Conservation (phyloP, 495 filamentous ascomycete genomes). For the Hapsidospora chrysogenum region DNA sequence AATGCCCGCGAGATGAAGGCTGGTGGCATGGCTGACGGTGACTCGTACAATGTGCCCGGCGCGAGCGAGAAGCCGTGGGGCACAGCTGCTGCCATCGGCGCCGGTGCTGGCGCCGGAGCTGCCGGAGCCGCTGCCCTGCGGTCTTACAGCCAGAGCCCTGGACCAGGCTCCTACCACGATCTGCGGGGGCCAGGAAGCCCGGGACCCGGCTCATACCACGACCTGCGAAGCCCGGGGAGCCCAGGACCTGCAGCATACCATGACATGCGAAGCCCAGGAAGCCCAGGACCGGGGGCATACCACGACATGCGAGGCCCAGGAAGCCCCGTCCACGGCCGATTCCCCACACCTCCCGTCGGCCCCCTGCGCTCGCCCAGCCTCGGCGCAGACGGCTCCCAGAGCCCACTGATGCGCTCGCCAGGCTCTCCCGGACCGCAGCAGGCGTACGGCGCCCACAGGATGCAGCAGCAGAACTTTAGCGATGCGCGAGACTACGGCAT, state of each 20-base stretch:
- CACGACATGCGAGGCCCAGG: background rate
- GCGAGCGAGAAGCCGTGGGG: background rate
- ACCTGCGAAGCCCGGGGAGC: too few relatives aligned
- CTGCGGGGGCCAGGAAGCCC: too few relatives aligned
- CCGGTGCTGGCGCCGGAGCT: background rate
- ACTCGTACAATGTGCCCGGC: conserved; percentile 1
- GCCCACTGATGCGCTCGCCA: background rate
- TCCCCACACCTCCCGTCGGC: background rate
- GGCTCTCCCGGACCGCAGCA: conserved; percentile 1
- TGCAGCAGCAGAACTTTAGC: background rate
- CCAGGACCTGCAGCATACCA: too few relatives aligned
- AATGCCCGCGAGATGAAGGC: background rate
- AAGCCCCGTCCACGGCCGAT: background rate
- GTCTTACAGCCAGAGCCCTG: too few relatives aligned
- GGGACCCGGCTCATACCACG: too few relatives aligned
- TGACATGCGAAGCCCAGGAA: too few relatives aligned
- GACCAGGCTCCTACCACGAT: too few relatives aligned
- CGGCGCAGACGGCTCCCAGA: background rate
- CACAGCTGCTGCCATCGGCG: background rate
- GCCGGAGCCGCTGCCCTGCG: too few relatives aligned
- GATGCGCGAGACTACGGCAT: background rate
- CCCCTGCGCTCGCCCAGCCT: too few relatives aligned
- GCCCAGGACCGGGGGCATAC: background rate
- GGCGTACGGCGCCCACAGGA: background rate
- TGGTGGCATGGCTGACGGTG: background rate